These are phyloP conservation scores for Thalassiosira ordinaria DNA, from an alignment of 352 stramenopile species.

Conservation along the genomic window DNA sequence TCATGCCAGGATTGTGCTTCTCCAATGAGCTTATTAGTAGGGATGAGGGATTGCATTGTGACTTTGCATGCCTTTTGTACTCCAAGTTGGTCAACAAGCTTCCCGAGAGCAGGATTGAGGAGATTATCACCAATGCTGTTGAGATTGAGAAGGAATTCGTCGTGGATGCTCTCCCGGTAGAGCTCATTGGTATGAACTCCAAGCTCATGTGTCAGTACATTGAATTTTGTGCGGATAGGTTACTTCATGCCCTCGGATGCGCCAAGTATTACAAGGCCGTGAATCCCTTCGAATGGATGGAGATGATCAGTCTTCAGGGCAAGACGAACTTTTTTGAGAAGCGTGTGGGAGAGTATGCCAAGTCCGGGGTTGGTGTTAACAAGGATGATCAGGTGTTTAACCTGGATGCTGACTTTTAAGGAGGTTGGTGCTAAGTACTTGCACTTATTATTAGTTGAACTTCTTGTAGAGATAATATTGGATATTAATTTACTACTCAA, in stretches of 20 bases:
- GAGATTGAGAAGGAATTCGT: slow-evolving; percentile 87
- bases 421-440: no score
- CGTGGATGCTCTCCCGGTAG: slow-evolving; percentile 82
- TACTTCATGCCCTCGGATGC: slow-evolving; percentile 79
- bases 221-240: slow-evolving; percentile 85
- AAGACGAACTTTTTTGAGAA: slow-evolving; percentile 90
- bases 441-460: no score
- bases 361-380: neutral
- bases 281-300: slow-evolving; percentile 88
- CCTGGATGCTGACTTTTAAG: neutral
- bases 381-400: neutral
- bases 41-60: slow-evolving; percentile 86
- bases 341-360: slow-evolving; percentile 84
- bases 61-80: slow-evolving; percentile 86
- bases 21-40: slow-evolving; percentile 86
- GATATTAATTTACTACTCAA: no score
- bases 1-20: slow-evolving; percentile 86
- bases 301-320: slow-evolving; percentile 86
- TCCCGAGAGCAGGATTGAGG: slow-evolving; percentile 61
- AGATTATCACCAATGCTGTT: slow-evolving; percentile 81
- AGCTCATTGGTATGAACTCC: slow-evolving; percentile 87
- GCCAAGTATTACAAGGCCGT: slow-evolving; percentile 73
- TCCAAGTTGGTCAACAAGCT: slow-evolving; percentile 77
- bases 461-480: no score
- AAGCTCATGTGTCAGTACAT: slow-evolving; percentile 87